phyloP scores from a whole-genome alignment of 495 filamentous ascomycete genomes.

The Penicillium nucicola region DNA sequence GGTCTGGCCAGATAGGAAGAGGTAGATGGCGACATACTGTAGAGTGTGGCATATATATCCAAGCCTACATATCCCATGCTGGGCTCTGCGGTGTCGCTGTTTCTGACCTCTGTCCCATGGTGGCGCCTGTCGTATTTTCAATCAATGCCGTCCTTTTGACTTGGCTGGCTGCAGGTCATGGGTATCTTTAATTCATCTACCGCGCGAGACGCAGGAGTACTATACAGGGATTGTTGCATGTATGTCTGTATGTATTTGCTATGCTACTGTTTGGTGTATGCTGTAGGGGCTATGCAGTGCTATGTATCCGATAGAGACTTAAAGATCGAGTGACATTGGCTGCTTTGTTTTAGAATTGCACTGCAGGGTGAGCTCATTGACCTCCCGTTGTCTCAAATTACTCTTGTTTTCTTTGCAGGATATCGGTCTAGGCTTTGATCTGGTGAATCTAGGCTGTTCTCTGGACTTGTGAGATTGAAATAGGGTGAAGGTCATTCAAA shows the following conservation, averaged over 20 bases:
- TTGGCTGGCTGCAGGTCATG: constrained; percentile 2
- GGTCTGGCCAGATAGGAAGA: too few relatives aligned
- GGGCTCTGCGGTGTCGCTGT: neutral
- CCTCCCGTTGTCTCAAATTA: neutral
- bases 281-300: too few relatives aligned
- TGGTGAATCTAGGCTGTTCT: too few relatives aligned
- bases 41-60: neutral
- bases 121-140: constrained; percentile 2
- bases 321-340: neutral
- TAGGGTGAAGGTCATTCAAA: too few relatives aligned
- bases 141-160: neutral
- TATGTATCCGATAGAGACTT: neutral
- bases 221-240: too few relatives aligned
- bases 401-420: too few relatives aligned
- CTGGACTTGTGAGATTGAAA: too few relatives aligned
- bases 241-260: neutral
- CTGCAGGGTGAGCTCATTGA: neutral
- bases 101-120: constrained; percentile 12
- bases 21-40: too few relatives aligned
- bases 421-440: too few relatives aligned
- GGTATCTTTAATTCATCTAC: constrained; percentile 11
- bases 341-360: neutral
- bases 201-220: constrained; percentile 2
- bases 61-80: neutral
- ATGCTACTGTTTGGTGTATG: too few relatives aligned